Evolutionary conservation across 2,329 filamentous ascomycete species (phyloP).

Genomic region (Ceratocystis destructans): DNA sequence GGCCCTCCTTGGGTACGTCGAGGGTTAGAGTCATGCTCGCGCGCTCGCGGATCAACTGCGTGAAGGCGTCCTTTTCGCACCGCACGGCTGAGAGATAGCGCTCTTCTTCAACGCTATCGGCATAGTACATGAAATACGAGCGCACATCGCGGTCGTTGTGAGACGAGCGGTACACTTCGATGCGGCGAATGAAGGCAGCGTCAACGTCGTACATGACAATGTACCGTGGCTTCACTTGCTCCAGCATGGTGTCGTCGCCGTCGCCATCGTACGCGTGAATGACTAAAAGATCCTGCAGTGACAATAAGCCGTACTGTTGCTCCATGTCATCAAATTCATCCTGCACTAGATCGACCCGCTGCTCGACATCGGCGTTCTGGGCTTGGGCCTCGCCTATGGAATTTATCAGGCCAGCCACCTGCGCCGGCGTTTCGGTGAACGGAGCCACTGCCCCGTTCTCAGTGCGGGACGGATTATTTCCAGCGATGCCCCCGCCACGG

Average conservation of each 20-base stretch:
- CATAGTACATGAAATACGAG: constrained; percentile 95
- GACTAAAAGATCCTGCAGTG: constrained; percentile 77
- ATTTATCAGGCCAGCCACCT: constrained; percentile 4
- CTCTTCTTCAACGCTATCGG: constrained; percentile 88
- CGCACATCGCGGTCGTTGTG: constrained; percentile 79
- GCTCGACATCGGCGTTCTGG: constrained; percentile 41
- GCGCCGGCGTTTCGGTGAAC: background rate
- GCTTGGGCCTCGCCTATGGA: background rate
- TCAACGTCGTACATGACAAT: constrained; percentile 99
- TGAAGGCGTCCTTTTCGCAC: constrained; percentile 94
- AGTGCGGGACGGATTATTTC: constrained; percentile 43
- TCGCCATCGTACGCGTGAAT: constrained; percentile 92
- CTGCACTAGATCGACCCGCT: constrained; percentile 58
- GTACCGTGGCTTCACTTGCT: constrained; percentile 84
- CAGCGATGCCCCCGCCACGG: constrained; percentile 58
- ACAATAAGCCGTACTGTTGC: constrained; percentile 78
- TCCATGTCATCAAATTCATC: constrained; percentile 87
- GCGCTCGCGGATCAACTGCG: constrained; percentile 84
- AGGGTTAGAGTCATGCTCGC: constrained; percentile 75
- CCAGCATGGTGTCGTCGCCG: constrained; percentile 88
- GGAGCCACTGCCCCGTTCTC: constrained; percentile 27
- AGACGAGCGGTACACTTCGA: constrained; percentile 92
- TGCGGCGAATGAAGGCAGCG: constrained; percentile 78
- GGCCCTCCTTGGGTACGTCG: constrained; percentile 51
- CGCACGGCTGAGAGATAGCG: constrained; percentile 77